Conservation (phyloP, 108 stramenopile species). For the Craspedostauros australis region DNA sequence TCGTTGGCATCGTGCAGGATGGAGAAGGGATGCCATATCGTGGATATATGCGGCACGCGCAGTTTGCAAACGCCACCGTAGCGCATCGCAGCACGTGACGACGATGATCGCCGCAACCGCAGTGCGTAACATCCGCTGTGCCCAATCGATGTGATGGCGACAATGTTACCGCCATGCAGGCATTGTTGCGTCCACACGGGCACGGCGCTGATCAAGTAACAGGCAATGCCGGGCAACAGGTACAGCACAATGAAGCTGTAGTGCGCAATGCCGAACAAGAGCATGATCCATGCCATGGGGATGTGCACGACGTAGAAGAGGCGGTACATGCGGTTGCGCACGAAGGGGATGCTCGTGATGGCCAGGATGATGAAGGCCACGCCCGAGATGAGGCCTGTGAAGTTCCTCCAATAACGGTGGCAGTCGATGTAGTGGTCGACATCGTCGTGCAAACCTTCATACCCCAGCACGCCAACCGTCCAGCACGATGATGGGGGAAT, state of each 20-base stretch:
- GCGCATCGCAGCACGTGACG: background rate
- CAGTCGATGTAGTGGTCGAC: background rate
- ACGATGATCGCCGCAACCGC: background rate
- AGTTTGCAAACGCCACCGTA: background rate
- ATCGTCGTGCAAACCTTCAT: background rate
- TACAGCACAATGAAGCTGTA: slow-evolving; percentile 26
- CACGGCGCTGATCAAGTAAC: slow-evolving; percentile 27
- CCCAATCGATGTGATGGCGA: background rate
- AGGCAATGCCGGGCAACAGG: slow-evolving; percentile 30
- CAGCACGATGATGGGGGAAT: background rate
- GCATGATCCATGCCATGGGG: slow-evolving; percentile 6
- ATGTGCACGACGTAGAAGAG: slow-evolving; percentile 22
- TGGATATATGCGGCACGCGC: slow-evolving; percentile 2
- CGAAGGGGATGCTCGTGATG: slow-evolving; percentile 8
- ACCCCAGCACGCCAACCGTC: background rate
- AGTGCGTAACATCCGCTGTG: slow-evolving; percentile 6
- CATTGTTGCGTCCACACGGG: slow-evolving; percentile 14
- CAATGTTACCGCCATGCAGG: background rate
- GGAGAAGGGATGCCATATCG: slow-evolving; percentile 7
- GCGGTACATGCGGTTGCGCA: slow-evolving; percentile 11
- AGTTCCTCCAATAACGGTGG: slow-evolving; percentile 2
- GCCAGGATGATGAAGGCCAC: slow-evolving; percentile 10
- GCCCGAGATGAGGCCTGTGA: slow-evolving; percentile 11
- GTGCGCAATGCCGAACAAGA: slow-evolving; percentile 32
- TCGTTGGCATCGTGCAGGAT: background rate